Evolutionary conservation across 1,139 yeast species (phyloP).

Genomic region (Keqinozyma sinolaborantium): DNA sequence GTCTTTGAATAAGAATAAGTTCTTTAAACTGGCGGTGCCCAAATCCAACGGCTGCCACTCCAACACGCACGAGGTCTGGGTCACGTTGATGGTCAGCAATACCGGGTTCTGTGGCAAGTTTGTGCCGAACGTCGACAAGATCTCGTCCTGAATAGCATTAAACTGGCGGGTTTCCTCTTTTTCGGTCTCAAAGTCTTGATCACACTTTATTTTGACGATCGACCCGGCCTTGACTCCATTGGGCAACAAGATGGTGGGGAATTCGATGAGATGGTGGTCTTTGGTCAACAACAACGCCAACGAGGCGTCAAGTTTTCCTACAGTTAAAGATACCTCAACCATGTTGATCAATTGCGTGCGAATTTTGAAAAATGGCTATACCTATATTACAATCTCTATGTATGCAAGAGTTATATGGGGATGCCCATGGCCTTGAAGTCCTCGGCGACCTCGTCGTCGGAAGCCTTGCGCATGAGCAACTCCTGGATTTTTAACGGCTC

Average conservation of each 20-base stretch:
- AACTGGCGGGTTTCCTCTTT: constrained; percentile 56
- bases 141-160: constrained; percentile 66
- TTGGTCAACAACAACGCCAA: constrained; percentile 84
- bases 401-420: constrained; percentile 11
- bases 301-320: constrained; percentile 94
- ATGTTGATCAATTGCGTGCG: constrained; percentile 22
- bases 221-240: constrained; percentile 92
- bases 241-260: constrained; percentile 90
- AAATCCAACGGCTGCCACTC: constrained; percentile 89
- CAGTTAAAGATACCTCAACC: constrained; percentile 90
- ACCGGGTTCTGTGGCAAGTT: constrained; percentile 70
- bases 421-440: constrained; percentile 56
- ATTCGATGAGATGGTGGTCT: constrained; percentile 93
- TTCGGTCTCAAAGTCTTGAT: constrained; percentile 74
- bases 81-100: constrained; percentile 70
- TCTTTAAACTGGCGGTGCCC: constrained; percentile 80
- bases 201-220: constrained; percentile 83
- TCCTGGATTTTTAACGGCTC: constrained; percentile 19
- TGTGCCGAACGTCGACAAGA: constrained; percentile 68
- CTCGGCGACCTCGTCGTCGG: constrained; percentile 58
- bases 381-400: constrained; percentile 1
- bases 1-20: constrained; percentile 76
- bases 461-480: constrained; percentile 45
- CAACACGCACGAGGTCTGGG: constrained; percentile 92
- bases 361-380: not conserved